A percentile compares a stretch with the other conserved stretches of the same genome.
phyloP scores from a whole-genome alignment of 805 yeast genomes.

The Ogataea saltuana region DNA sequence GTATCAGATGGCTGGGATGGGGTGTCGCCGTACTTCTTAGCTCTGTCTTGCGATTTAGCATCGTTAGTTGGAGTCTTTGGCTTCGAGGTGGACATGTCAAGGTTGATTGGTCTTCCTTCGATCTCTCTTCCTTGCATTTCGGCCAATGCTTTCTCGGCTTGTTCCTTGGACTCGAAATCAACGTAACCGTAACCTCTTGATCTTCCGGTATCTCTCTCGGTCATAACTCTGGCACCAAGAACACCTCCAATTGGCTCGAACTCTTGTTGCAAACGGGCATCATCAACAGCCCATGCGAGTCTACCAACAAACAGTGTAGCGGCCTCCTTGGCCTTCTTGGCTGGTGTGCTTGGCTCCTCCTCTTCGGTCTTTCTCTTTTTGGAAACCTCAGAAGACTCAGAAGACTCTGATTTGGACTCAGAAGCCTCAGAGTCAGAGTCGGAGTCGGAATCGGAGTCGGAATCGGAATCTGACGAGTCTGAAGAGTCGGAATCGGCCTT shows the following conservation, averaged over 20 bases:
- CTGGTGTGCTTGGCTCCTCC: slow-evolving; percentile 41
- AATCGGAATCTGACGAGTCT: slow-evolving; percentile 19
- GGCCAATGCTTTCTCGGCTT: slow-evolving; percentile 83
- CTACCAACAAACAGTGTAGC: slow-evolving; percentile 95
- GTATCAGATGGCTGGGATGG: slow-evolving; percentile 94
- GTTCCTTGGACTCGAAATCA: slow-evolving; percentile 76
- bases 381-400: slow-evolving; percentile 23
- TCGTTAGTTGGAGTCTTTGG: slow-evolving; percentile 55
- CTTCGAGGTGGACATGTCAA: slow-evolving; percentile 86
- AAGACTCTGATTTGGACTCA: slow-evolving; percentile 28
- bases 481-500: slow-evolving; percentile 6
- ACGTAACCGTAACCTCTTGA: slow-evolving; percentile 98
- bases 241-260: slow-evolving; percentile 85
- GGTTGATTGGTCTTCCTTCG: slow-evolving; percentile 95
- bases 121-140: slow-evolving; percentile 91
- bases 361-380: slow-evolving; percentile 46
- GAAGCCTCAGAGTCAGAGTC: slow-evolving; percentile 33
- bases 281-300: slow-evolving; percentile 96
- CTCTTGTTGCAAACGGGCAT: slow-evolving; percentile 87
- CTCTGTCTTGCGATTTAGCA: slow-evolving; percentile 69
- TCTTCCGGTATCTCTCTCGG: slow-evolving; percentile 80
- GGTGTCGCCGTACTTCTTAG: slow-evolving; percentile 85
- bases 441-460: slow-evolving; percentile 26
- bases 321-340: slow-evolving; percentile 66
- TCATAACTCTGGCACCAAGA: slow-evolving; percentile 84